Evolutionary conservation across 2,329 filamentous ascomycete genomes (phyloP), one percentile per base, ranked within the genome.

Genomic region (Nigrospora sphaerica): DNA sequence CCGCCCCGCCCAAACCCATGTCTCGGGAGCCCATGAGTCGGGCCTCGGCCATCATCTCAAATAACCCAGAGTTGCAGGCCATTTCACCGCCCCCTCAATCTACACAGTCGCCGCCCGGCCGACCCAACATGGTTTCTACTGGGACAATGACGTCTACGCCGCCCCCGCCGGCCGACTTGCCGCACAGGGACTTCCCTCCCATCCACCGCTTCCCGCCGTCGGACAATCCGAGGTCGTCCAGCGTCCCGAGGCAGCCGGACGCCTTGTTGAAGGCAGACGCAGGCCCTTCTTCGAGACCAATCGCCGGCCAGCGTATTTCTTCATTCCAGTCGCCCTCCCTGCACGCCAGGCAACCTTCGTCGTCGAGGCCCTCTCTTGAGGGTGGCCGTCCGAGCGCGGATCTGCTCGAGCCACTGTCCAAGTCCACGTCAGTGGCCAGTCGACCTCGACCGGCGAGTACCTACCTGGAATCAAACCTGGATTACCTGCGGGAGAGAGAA

Each of bases 401-500:
- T 42, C 59, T 79, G 9, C 69, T 80, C 10, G 80, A 85, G 34
- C 67, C 75, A 0, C 63, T 83, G 10, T 78, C 81, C 1, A 82
- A 77, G 57, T 84, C 85, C 19, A 77, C 81, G 64, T 75, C 54
- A 6, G 57, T 46, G n/a, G 54, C 62, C 13, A 56, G 57, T 6
- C 81, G 84, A 50, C 75, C 81, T 45, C 78, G 92, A 39, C 92
- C 92, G 2, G 74, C 81, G 1, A 96, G 91, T 62, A 87, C 88
- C 32, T 88, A 91, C 61, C 77, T 95, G 4, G 86, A 90, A 55
- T 86, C 86, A 0, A 90, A 86, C 58, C 73, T 93, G 44, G 90
- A 95, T 49, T 89, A 88, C 58, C 72, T 95, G 16, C 83, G 88
- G 18, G 89, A 93, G 56, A 78, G 82, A 44, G 90, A 95, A 59